Evolutionary conservation across 352 stramenopile genomes (phyloP).

Genomic region (Pythium biforme): DNA sequence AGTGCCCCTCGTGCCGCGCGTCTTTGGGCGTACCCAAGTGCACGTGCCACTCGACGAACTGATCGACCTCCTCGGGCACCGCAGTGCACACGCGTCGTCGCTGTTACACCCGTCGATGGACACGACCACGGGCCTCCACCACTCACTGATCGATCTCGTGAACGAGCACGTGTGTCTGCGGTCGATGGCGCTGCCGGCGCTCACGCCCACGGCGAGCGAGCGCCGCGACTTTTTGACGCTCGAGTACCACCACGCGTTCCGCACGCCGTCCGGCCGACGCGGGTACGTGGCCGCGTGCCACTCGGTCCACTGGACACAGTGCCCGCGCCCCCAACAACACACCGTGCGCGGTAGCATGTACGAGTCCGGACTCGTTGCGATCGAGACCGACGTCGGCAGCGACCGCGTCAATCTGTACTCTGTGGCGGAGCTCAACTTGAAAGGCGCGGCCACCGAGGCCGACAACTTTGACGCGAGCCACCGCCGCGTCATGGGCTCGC

Average conservation of each 20-base stretch:
- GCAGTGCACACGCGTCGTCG: slow-evolving; percentile 11
- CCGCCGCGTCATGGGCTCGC: slow-evolving; percentile 11
- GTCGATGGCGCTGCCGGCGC: slow-evolving; percentile 7
- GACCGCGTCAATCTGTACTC: slow-evolving; percentile 21
- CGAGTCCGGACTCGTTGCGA: slow-evolving; percentile 17
- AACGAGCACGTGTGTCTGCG: slow-evolving; percentile 18
- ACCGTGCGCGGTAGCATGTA: slow-evolving; percentile 20
- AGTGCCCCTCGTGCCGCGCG: slow-evolving; percentile 3
- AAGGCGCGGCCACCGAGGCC: not conserved
- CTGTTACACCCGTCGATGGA: slow-evolving; percentile 15
- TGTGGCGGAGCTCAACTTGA: slow-evolving; percentile 22
- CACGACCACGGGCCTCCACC: not conserved
- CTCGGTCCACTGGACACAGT: slow-evolving; percentile 15
- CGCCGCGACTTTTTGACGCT: slow-evolving; percentile 16
- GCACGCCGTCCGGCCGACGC: slow-evolving; percentile 3
- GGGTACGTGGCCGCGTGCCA: slow-evolving; percentile 19
- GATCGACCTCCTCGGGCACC: slow-evolving; percentile 21
- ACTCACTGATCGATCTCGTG: slow-evolving; percentile 22
- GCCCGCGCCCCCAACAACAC: not conserved
- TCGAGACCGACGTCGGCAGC: slow-evolving; percentile 15
- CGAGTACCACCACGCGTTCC: slow-evolving; percentile 23
- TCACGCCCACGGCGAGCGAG: not conserved
- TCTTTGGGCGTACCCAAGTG: slow-evolving; percentile 12
- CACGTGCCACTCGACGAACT: slow-evolving; percentile 20
- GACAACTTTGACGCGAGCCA: slow-evolving; percentile 15